Percentiles rank a stretch among this genome's conserved stretches.
Conservation (phyloP, 805 yeast genomes). For the Myxozyma neotropica region DNA sequence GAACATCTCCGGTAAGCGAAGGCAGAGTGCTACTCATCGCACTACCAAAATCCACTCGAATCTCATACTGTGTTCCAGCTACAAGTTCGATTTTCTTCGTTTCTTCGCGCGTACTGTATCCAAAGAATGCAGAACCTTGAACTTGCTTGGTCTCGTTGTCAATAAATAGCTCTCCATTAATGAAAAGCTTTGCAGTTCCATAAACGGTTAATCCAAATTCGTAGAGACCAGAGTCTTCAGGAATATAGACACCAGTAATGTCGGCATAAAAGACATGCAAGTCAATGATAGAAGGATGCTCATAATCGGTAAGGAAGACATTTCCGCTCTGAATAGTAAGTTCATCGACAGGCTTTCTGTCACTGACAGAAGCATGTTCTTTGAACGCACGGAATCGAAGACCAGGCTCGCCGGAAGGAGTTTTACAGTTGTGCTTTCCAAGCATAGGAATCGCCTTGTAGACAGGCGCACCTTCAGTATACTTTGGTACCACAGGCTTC, state of each 20-base stretch:
- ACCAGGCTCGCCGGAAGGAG: slow-evolving; percentile 19
- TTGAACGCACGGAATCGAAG: neutral
- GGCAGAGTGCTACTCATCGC: slow-evolving; percentile 44
- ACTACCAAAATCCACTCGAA: slow-evolving; percentile 57
- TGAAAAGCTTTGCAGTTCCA: slow-evolving; percentile 59
- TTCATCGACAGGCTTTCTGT: slow-evolving; percentile 6
- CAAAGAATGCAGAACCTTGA: slow-evolving; percentile 55
- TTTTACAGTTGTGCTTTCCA: neutral
- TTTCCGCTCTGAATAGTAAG: neutral
- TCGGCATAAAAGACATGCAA: slow-evolving; percentile 46
- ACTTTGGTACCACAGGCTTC: neutral
- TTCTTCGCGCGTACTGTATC: slow-evolving; percentile 59
- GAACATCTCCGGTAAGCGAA: neutral
- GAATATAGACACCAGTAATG: slow-evolving; percentile 49
- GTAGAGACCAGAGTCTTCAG: slow-evolving; percentile 54
- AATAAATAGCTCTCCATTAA: slow-evolving; percentile 56
- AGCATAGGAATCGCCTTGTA: slow-evolving; percentile 13
- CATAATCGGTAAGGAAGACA: slow-evolving; percentile 17
- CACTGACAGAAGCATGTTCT: neutral
- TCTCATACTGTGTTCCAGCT: slow-evolving; percentile 50
- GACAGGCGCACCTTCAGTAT: slow-evolving; percentile 8
- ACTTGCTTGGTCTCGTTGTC: slow-evolving; percentile 59
- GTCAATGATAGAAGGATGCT: neutral
- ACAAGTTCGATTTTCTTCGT: slow-evolving; percentile 45
- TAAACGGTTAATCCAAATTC: slow-evolving; percentile 55